Base-by-base conservation (phyloP, 257 asterid genomes). In the Gentiana straminea region DNA sequence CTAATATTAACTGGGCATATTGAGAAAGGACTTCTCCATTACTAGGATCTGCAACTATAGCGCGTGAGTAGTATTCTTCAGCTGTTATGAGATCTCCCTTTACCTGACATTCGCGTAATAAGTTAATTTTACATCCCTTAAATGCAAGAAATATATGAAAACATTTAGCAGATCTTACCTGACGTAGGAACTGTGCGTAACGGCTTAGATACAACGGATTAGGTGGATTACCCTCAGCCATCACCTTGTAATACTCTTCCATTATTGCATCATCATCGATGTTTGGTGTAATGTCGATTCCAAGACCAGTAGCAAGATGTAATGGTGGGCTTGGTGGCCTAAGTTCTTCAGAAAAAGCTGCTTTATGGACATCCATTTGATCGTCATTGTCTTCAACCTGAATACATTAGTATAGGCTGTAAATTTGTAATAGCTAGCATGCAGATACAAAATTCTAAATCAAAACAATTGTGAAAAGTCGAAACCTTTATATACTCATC, bases 291-390 rank as follows among this genome's bases (percentile, higher is more conserved):
- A 56, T 35, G 55, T 69, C 64, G 32, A 82, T 60, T 69, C 96
- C 93, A 33, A 80, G 77, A 34, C 97, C 96, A 72, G 73, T 65
- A 2, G 96, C 94, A 9, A 86, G 91, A 59, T 90, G 94, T 35
- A 84, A 59, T 15, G 81, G 77, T 45, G 96, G 82, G 65, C 94
- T 90, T 38, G 80, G 56, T 4, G 85, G 91, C 49, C 73, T 75
- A 51, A 58, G 64, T 58, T 64, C 83, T 52, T 78, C 86, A 52
- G 61, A 64, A 7, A 65, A 61, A 61, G 47, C 73, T 15, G 24
- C 33, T 51, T 57, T 62, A 38, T 38, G 59, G 54, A 59, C 36
- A 44, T 65, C 73, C 63, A 37, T 57, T 59, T 7, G 58, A 46
- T 37, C 48, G 46, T 44, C 61, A 55, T 54, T 54, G 64, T 58